phyloP scores from a whole-genome alignment of 1,284 basidiomycete genomes.

The Leccinum fuscescens region DNA sequence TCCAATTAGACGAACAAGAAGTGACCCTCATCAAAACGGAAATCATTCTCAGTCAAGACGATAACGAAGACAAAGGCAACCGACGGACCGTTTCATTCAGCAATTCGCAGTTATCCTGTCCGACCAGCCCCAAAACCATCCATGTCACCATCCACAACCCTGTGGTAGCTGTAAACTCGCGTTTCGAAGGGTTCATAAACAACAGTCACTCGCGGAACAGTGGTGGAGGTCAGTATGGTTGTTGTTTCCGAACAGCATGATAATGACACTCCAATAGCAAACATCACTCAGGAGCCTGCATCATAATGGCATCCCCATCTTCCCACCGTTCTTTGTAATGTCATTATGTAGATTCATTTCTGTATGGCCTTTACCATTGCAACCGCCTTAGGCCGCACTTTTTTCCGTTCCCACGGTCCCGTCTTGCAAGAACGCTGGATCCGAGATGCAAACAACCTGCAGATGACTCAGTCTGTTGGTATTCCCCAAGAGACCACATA shows the following conservation, averaged over 20 bases:
- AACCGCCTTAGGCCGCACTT: no score
- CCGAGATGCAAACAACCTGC: no score
- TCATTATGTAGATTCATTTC: no score
- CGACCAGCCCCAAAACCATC: not conserved
- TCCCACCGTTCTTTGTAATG: no score
- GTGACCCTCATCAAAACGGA: conserved; percentile 8
- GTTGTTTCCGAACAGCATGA: not conserved
- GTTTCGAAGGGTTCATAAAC: not conserved
- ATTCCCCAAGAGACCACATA: no score
- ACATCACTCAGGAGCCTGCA: not conserved
- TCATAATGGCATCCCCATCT: not conserved
- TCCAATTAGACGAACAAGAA: conserved; percentile 8
- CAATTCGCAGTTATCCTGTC: not conserved
- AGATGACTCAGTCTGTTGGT: no score
- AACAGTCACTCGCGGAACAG: not conserved
- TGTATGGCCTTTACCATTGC: no score
- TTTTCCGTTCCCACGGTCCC: no score
- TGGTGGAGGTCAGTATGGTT: conserved; percentile 6
- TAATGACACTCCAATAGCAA: conserved; percentile 8
- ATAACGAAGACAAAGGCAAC: not conserved
- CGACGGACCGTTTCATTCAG: not conserved
- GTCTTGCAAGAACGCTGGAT: no score
- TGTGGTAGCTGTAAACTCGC: conserved; percentile 9
- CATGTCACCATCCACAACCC: not conserved
- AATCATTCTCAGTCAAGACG: conserved; percentile 7